Conservation (phyloP, 345 rosid genomes). For the Gossypium thurberi region DNA sequence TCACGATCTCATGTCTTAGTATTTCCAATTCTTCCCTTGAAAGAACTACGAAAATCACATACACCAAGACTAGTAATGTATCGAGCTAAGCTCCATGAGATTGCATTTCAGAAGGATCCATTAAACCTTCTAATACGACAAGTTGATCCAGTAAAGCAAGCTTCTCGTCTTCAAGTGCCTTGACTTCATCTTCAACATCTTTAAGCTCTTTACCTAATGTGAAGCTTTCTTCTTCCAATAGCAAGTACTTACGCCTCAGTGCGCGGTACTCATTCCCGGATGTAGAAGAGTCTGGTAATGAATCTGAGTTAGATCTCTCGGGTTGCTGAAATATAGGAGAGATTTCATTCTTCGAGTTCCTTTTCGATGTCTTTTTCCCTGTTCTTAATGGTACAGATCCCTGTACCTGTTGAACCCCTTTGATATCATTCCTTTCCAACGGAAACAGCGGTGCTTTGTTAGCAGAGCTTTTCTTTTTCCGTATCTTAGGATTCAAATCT, state of each 20-base stretch:
- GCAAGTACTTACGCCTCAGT: constrained; percentile 61
- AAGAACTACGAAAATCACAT: background rate
- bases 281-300: constrained; percentile 50
- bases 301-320: constrained; percentile 65
- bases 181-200: constrained; percentile 57
- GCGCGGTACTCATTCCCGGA: constrained; percentile 61
- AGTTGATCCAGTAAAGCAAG: constrained; percentile 69
- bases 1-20: background rate
- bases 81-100: background rate
- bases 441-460: constrained; percentile 32
- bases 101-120: constrained; percentile 54
- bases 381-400: constrained; percentile 21
- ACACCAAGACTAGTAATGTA: no score
- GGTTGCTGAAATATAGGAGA: constrained; percentile 45
- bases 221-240: constrained; percentile 74
- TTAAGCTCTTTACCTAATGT: constrained; percentile 55
- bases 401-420: constrained; percentile 25
- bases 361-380: constrained; percentile 34
- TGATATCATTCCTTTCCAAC: constrained; percentile 25
- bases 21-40: background rate
- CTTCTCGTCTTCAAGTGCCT: constrained; percentile 72
- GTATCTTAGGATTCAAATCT: constrained; percentile 24
- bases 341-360: constrained; percentile 36
- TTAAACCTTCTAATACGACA: constrained; percentile 83
- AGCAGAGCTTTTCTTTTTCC: constrained; percentile 40